Evolutionary conservation across 169 alveolate species (phyloP), one percentile per base, ranked within the genome.

Genomic region (Theileria luwenshuni): DNA sequence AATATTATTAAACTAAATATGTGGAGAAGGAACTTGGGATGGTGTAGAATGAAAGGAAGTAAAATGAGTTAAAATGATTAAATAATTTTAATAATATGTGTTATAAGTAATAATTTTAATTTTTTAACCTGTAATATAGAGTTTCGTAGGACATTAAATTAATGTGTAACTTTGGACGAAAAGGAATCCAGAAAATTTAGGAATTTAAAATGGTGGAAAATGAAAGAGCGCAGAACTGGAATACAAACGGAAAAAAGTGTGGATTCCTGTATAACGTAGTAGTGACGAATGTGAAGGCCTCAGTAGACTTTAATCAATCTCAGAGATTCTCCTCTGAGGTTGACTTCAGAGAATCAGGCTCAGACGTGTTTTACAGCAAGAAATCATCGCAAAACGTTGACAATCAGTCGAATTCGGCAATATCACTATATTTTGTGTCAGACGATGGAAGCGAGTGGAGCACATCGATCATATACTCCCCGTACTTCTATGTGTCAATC

Each of bases 221-320:
- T 30, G 30, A 48, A 15, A 42, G 84, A 47, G 15, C 87, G 30
- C 79, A 72, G 21, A 74, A 51, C 56, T 87, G 93, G 93, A 48
- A 72, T 17, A 35, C 64, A 58, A 72, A 52, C 21, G 93, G 93
- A 23, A 74, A 61, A 25, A 75, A 83, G 38, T 86, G 85, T 23
- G 97, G 96, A 21, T 91, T 91, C 70, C 90, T 94, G 10, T 92
- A 91, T 69, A 93, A 94, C 62, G 86, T 94, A 10, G 94, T 93
- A 35, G 89, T 96, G 12, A 85, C 92, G 10, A 85, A 85, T 25
- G 90, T 83, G 54, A 65, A 74, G 67, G 95, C 69, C 52, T 54
- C 76, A 32, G 38, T 51, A 19, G 59, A 63, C 43, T 58, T 45
- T 17, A 63, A 25, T 25, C 43, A 63, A 25, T 21, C 72, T 3